Evolutionary conservation across 2,329 filamentous ascomycete genomes (phyloP).

Genomic region (Coniochaeta hoffmannii): DNA sequence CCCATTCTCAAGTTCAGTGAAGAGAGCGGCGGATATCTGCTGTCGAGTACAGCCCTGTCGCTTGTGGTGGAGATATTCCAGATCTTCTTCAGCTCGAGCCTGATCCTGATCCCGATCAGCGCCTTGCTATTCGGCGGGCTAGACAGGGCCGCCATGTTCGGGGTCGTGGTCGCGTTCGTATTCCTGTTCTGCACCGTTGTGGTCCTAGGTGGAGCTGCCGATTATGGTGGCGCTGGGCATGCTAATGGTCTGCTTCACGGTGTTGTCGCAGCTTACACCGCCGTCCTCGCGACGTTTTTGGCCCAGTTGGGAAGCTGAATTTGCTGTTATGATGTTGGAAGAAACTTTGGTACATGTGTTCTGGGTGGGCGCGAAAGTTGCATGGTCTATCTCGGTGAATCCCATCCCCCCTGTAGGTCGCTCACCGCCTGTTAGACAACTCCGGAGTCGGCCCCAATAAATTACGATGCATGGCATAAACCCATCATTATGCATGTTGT

Average conservation of each 20-base stretch:
- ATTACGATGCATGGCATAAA: not conserved
- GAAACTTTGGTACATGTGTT: not conserved
- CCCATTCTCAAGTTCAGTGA: not conserved
- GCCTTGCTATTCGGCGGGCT: conserved; percentile 5
- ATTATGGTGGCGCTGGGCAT: conserved; percentile 4
- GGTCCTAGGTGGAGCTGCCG: not conserved
- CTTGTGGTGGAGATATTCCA: conserved; percentile 2
- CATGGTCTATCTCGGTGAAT: not conserved
- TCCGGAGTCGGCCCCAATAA: not conserved
- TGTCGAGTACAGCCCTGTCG: not conserved
- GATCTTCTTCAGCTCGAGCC: not conserved
- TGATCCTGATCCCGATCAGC: conserved; percentile 5
- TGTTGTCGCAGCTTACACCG: not conserved
- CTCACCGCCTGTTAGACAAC: not conserved
- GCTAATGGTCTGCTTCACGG: not conserved
- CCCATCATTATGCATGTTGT: not conserved
- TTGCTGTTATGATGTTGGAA: not conserved
- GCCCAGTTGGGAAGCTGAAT: not conserved
- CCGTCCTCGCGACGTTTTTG: not conserved
- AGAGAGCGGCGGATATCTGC: not conserved
- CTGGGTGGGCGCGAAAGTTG: not conserved
- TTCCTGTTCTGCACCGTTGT: conserved; percentile 4
- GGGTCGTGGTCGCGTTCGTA: conserved; percentile 5
- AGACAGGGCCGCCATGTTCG: conserved; percentile 2
- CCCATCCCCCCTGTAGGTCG: not conserved